Base-by-base conservation (phyloP, 139 green algal species). In the Chlorella sp. region DNA sequence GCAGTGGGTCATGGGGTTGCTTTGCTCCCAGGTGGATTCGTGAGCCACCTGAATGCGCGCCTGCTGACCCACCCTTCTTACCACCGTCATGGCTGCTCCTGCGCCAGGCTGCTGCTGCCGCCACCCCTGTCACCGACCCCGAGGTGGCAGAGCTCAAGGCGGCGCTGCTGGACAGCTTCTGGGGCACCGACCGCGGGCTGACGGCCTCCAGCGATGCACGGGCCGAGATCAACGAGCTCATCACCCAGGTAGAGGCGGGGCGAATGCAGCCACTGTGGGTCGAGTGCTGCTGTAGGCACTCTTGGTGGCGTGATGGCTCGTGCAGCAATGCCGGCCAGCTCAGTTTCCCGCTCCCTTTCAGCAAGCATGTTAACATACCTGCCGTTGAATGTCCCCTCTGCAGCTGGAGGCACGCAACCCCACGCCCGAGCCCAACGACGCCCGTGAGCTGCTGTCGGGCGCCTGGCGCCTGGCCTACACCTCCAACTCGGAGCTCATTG, bases 391-490 rank as follows among this genome's bases (percentile, higher is more conserved):
- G 44, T 32, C 21, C 3, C 26, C 44, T 12, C 12, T 71, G 60
- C 96, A 98, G 88, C 91, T 99, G 72, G 96, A 99, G 89, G 96
- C 96, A 21, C 85, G 86, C 60, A 98, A 97, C 89, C 96, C 96
- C 30, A 97, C 87, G 6, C 91, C 94, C 3, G 91, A 89, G 28
- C 91, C 94, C 26, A 95, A 92, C 73, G 93, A 97, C 51, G 78
- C 85, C 3, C 26, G 34, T 7, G 64, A 78, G 23, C 86, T 79
- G 80, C 87, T 98, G 70, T 84, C 87, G 25, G 96, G 96, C 56
- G 83, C 89, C 18, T 98, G 95, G 95, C 94, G 93, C 70, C 88
- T 98, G 60, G 89, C 93, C n/a, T 99, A 99, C 93, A 98, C 96
- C 17, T 93, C 91, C 79, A 97, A 95, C 85, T 92, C 89, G 9